Evolutionary conservation across 2,329 filamentous ascomycete genomes (phyloP).

Genomic region (Cercospora sojina): DNA sequence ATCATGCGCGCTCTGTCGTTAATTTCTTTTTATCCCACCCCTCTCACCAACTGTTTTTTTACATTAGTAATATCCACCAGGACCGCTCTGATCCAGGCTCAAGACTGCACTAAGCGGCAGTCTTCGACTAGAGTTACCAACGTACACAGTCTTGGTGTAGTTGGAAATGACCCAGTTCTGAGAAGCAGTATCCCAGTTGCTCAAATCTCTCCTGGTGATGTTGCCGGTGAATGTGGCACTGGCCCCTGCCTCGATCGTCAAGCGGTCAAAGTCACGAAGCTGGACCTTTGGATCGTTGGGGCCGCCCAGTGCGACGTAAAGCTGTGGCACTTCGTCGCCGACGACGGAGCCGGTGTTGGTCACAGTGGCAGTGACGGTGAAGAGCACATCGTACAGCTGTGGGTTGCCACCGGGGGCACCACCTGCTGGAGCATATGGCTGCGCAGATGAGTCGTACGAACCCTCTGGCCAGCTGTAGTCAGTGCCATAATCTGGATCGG

Average conservation of each 20-base stretch:
- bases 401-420: slow-evolving; percentile 58
- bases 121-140: slow-evolving; percentile 60
- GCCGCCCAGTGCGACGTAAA: slow-evolving; percentile 77
- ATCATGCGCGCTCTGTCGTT: background rate
- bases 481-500: slow-evolving; percentile 60
- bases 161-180: slow-evolving; percentile 74
- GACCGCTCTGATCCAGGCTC: background rate
- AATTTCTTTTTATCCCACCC: background rate
- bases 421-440: slow-evolving; percentile 62
- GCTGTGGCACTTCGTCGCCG: slow-evolving; percentile 72
- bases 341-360: slow-evolving; percentile 66
- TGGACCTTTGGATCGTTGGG: slow-evolving; percentile 62
- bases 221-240: slow-evolving; percentile 64
- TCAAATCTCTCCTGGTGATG: slow-evolving; percentile 76
- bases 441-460: slow-evolving; percentile 58
- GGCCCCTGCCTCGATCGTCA: slow-evolving; percentile 69
- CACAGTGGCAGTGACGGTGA: slow-evolving; percentile 65
- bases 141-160: slow-evolving; percentile 59
- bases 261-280: slow-evolving; percentile 66
- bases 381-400: slow-evolving; percentile 66
- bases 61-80: slow-evolving; percentile 4
- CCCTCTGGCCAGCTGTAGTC: slow-evolving; percentile 60
- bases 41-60: background rate
- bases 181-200: slow-evolving; percentile 75
- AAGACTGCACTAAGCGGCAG: slow-evolving; percentile 46